These are phyloP conservation scores for Stylosanthes scabra DNA, from an alignment of 331 rosid genomes.

Conservation along the genomic window DNA sequence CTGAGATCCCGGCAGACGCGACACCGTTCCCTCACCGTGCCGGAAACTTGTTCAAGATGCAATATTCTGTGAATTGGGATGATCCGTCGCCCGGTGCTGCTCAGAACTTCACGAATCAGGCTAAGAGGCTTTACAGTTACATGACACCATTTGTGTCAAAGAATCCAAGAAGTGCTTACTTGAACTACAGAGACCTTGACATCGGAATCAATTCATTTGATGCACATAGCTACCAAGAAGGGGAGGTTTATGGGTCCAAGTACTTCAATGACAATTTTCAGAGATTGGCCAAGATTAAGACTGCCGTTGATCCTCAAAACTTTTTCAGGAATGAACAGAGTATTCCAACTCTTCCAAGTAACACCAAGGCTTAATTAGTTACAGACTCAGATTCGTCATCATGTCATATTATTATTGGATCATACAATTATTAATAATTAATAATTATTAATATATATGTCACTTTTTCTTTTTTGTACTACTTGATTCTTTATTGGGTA, in stretches of 20 bases:
- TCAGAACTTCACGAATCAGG: constrained; percentile 9
- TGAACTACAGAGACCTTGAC: constrained; percentile 55
- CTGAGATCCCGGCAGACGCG: constrained; percentile 36
- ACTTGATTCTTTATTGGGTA: too few species aligned
- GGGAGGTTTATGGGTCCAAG: constrained; percentile 39
- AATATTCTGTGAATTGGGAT: constrained; percentile 50
- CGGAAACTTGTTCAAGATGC: constrained; percentile 47
- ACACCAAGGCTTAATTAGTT: constrained; percentile 1
- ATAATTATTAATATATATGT: too few species aligned
- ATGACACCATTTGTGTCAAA: constrained; percentile 54
- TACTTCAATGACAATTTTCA: constrained; percentile 46
- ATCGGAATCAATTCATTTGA: constrained; percentile 45
- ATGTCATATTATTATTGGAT: too few species aligned
- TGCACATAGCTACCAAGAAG: constrained; percentile 40
- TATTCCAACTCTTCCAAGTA: constrained; percentile 32
- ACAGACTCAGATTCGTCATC: too few species aligned
- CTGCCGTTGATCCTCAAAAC: constrained; percentile 43
- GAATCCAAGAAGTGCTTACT: constrained; percentile 50
- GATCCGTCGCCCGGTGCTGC: constrained; percentile 26
- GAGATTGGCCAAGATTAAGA: constrained; percentile 46
- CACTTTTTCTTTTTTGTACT: too few species aligned
- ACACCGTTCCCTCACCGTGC: constrained; percentile 54
- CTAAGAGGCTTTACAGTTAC: constrained; percentile 41
- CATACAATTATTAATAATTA: too few species aligned
- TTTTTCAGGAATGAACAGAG: constrained; percentile 59